Percentiles rank a stretch among this genome's conserved stretches.
Conservation (phyloP, 768 basidiomycete genomes). For the Tephrocybe sp. region DNA sequence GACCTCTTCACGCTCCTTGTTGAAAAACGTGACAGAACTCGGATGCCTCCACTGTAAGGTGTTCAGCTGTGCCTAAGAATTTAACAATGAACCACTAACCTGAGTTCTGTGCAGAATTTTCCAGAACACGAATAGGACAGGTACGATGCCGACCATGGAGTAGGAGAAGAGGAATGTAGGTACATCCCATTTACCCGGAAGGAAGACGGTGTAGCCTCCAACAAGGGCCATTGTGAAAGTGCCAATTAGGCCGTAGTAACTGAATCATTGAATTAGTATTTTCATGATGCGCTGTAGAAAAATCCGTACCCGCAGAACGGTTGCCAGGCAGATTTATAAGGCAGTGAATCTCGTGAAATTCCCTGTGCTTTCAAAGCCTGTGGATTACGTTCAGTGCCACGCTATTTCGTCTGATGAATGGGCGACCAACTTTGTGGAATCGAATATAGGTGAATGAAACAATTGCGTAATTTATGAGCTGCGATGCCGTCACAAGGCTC, state of each 20-base stretch:
- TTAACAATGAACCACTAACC: slow-evolving; percentile 23
- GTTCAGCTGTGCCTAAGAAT: neutral
- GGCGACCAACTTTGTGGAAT: slow-evolving; percentile 39
- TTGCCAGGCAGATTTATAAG: slow-evolving; percentile 48
- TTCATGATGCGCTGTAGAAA: neutral
- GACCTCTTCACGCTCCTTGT: slow-evolving; percentile 39
- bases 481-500: slow-evolving; percentile 49
- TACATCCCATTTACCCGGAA: slow-evolving; percentile 48
- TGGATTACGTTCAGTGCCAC: neutral
- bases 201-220: slow-evolving; percentile 50
- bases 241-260: slow-evolving; percentile 46
- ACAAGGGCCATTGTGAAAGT: slow-evolving; percentile 49
- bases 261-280: slow-evolving; percentile 13
- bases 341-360: slow-evolving; percentile 42
- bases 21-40: slow-evolving; percentile 43
- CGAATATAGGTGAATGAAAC: slow-evolving; percentile 49
- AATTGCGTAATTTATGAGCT: slow-evolving; percentile 47
- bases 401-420: neutral
- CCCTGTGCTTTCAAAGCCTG: slow-evolving; percentile 47
- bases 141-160: slow-evolving; percentile 42
- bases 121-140: slow-evolving; percentile 44
- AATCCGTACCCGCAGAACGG: slow-evolving; percentile 44
- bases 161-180: slow-evolving; percentile 52
- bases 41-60: slow-evolving; percentile 36
- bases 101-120: slow-evolving; percentile 41